Conservation (phyloP, 805 yeast species). For the Starmerella sirachaensis region DNA sequence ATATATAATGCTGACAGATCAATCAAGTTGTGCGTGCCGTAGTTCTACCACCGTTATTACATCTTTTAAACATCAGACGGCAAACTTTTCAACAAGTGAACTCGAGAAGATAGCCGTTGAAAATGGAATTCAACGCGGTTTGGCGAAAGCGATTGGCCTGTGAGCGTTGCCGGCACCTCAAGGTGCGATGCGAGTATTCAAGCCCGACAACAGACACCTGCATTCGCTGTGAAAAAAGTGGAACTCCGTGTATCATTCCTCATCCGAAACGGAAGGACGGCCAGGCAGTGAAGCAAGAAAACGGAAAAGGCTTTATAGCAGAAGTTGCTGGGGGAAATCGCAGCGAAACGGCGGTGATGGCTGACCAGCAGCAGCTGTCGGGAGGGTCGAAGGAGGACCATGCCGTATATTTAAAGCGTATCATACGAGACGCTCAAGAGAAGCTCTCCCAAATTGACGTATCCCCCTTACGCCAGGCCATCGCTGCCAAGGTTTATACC, state of each 20-base stretch:
- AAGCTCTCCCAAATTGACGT: slow-evolving; percentile 14
- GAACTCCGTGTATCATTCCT: slow-evolving; percentile 17
- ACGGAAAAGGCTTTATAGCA: neutral
- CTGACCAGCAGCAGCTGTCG: neutral
- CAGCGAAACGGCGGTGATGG: neutral
- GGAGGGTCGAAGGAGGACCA: slow-evolving; percentile 11
- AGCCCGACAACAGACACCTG: slow-evolving; percentile 21
- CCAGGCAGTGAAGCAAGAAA: neutral
- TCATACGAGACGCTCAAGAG: slow-evolving; percentile 18
- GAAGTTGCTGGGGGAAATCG: neutral
- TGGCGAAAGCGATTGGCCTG: slow-evolving; percentile 26
- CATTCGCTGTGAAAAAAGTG: slow-evolving; percentile 20
- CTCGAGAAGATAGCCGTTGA: slow-evolving; percentile 1
- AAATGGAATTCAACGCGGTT: slow-evolving; percentile 14
- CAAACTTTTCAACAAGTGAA: neutral
- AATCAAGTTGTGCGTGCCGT: no score
- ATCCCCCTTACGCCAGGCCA: slow-evolving; percentile 16
- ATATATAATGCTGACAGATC: no score
- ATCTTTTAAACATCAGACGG: no score
- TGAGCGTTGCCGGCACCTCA: slow-evolving; percentile 24
- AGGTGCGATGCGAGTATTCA: slow-evolving; percentile 25
- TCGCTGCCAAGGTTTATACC: slow-evolving; percentile 11
- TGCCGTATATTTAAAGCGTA: slow-evolving; percentile 18
- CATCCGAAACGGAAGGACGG: slow-evolving; percentile 6
- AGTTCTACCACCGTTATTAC: no score